phyloP scores from a whole-genome alignment of 306 rosid species.

The Medicago truncatula region DNA sequence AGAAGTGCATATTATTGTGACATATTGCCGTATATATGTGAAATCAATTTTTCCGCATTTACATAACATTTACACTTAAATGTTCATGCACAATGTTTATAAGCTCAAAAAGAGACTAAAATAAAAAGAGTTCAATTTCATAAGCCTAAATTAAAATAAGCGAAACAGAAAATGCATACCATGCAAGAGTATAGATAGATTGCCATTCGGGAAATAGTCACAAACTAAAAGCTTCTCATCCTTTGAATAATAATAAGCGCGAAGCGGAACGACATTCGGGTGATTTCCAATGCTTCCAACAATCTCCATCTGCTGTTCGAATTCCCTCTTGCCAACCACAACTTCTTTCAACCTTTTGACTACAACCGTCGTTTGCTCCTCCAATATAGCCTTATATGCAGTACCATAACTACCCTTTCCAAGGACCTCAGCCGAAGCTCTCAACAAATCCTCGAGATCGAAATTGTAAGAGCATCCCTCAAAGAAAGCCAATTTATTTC shows the following conservation, averaged over 20 bases:
- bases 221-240: conserved; percentile 89
- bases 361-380: conserved; percentile 83
- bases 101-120: conserved; percentile 9
- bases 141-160: conserved; percentile 2
- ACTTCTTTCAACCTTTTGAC: conserved; percentile 91
- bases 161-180: conserved; percentile 56
- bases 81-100: conserved; percentile 13
- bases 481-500: conserved; percentile 80
- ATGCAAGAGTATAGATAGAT: conserved; percentile 71
- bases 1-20: no score
- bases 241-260: conserved; percentile 88
- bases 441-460: conserved; percentile 84
- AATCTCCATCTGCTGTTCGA: conserved; percentile 85
- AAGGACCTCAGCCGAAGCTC: conserved; percentile 89
- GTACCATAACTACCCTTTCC: conserved; percentile 94
- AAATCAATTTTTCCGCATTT: background rate
- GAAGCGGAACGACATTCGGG: conserved; percentile 74
- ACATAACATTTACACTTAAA: background rate
- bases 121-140: background rate
- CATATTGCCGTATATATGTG: no score
- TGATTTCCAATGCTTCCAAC: conserved; percentile 76
- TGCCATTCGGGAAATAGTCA: conserved; percentile 73
- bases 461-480: conserved; percentile 84
- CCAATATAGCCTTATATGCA: conserved; percentile 83
- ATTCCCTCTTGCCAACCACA: conserved; percentile 72